Evolutionary conservation across 352 stramenopile species (phyloP).

Genomic region (Phytophthora foliorum): DNA sequence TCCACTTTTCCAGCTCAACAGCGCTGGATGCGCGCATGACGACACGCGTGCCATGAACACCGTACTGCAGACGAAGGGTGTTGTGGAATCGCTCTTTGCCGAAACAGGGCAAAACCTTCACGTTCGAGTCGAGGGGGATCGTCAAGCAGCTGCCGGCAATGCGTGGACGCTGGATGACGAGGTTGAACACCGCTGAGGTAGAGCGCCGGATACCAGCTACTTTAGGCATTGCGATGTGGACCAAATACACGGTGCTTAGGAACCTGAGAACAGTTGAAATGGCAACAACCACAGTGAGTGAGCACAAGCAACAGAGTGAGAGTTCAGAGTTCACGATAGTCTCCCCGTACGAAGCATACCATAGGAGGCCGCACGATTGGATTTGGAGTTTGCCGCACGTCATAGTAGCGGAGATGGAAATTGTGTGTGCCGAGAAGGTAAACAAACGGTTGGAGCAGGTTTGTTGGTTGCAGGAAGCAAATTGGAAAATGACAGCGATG

Average conservation of each 20-base stretch:
- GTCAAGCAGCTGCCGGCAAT: constrained; percentile 29
- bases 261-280: constrained; percentile 21
- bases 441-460: neutral
- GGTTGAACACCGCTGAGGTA: constrained; percentile 12
- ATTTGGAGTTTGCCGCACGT: constrained; percentile 25
- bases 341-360: constrained; percentile 12
- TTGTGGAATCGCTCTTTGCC: constrained; percentile 16
- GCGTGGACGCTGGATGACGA: constrained; percentile 34
- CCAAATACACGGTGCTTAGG: constrained; percentile 27
- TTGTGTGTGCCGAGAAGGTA: neutral
- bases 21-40: constrained; percentile 25
- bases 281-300: neutral
- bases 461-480: constrained; percentile 2
- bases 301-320: neutral
- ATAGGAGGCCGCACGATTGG: constrained; percentile 30
- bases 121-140: constrained; percentile 30
- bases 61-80: constrained; percentile 30
- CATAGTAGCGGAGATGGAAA: constrained; percentile 15
- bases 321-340: no score
- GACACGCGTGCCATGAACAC: constrained; percentile 9
- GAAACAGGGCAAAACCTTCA: constrained; percentile 10
- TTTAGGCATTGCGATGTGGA: constrained; percentile 11
- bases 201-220: neutral
- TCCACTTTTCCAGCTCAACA: constrained; percentile 18
- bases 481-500: constrained; percentile 3